Conservation (phyloP, 331 rosid genomes). For the Malus hybrid region DNA sequence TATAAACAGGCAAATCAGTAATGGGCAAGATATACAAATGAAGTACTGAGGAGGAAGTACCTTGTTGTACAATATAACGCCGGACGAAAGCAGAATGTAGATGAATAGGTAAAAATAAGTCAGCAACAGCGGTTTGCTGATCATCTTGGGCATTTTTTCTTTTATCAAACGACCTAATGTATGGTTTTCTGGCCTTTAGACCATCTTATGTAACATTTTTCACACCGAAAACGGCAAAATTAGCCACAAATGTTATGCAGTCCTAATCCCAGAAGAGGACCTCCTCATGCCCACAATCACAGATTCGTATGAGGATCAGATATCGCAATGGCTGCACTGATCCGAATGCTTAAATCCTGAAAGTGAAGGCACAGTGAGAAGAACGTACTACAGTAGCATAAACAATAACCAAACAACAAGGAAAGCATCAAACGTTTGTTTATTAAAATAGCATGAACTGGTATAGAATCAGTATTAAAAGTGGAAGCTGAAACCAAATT, state of each 20-base stretch:
- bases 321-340: conserved; percentile 9
- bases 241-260: background rate
- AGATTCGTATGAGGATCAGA: background rate
- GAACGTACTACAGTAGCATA: background rate
- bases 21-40: background rate
- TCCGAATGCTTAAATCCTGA: conserved; percentile 9
- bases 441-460: background rate
- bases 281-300: conserved; percentile 6
- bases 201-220: conserved; percentile 3
- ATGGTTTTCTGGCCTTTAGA: background rate
- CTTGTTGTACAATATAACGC: conserved; percentile 94
- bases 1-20: background rate
- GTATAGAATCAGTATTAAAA: background rate
- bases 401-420: conserved; percentile 9
- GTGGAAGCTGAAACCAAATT: background rate
- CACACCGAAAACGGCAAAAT: background rate
- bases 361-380: background rate
- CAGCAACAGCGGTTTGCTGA: conserved; percentile 53
- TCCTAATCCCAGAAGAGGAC: conserved; percentile 1
- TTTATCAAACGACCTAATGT: background rate
- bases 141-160: conserved; percentile 15
- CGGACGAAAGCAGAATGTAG: conserved; percentile 83
- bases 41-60: background rate
- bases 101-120: conserved; percentile 77
- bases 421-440: background rate